A percentile compares a stretch with the other conserved stretches of the same genome.
Conservation (phyloP, 345 rosid genomes). For the Corymbia maculata region DNA sequence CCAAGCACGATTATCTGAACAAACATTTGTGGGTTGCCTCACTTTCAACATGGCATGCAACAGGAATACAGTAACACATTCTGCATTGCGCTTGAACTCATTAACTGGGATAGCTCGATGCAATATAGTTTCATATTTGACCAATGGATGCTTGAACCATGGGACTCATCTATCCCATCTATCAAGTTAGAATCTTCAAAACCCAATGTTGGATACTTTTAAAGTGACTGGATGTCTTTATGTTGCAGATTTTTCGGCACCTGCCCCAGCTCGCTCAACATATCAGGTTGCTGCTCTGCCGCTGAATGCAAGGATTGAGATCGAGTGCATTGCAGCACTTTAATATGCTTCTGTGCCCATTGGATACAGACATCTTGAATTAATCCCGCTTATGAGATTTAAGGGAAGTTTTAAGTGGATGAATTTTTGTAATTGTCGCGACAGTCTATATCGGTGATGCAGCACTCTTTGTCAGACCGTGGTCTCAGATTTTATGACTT, state of each 20-base stretch:
- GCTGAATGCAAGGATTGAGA: constrained; percentile 75
- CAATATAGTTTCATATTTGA: not conserved
- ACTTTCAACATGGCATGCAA: not conserved
- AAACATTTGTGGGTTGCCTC: not conserved
- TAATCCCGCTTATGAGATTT: not conserved
- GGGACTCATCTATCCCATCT: not conserved
- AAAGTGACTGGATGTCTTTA: not conserved
- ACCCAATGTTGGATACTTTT: not conserved
- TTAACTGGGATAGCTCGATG: not conserved
- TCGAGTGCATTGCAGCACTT: constrained; percentile 86
- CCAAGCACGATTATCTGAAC: not conserved
- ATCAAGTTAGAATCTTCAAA: not conserved
- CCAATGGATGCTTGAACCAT: not conserved
- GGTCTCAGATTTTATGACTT: not conserved
- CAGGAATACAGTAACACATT: not conserved
- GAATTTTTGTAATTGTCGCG: not conserved
- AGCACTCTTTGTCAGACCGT: not conserved
- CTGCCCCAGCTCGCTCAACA: constrained; percentile 84
- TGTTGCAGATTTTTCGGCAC: constrained; percentile 69
- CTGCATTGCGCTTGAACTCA: not conserved
- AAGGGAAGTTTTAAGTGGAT: not conserved
- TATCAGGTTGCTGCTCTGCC: constrained; percentile 97
- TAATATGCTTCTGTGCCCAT: not conserved
- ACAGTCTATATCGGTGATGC: not conserved
- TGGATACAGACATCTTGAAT: not conserved